phyloP scores from a whole-genome alignment of 305 asterid genomes.

The Stenogyne calaminthoides region DNA sequence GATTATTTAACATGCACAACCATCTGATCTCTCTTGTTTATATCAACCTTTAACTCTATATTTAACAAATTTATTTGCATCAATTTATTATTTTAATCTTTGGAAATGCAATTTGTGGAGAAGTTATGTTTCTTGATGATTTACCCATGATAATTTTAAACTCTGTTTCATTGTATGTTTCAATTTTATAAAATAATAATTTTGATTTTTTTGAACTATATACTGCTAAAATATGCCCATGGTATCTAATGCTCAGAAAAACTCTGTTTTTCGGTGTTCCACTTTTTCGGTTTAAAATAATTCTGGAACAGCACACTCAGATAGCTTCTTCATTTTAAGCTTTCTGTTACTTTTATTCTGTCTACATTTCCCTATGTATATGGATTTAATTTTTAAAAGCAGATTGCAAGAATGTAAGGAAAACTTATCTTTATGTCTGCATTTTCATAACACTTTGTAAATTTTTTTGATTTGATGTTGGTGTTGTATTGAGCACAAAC shows the following conservation, averaged over 20 bases:
- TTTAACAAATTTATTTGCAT: neutral
- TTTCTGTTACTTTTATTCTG: constrained; percentile 67
- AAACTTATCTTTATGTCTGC: too few species aligned
- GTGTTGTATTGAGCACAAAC: too few species aligned
- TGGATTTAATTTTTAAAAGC: too few species aligned
- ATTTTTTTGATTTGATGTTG: too few species aligned
- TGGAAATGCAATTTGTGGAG: constrained; percentile 47
- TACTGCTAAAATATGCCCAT: too few species aligned
- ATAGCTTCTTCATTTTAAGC: constrained; percentile 43
- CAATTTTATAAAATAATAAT: too few species aligned
- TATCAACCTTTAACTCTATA: constrained; percentile 15
- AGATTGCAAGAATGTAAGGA: too few species aligned
- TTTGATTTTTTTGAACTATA: too few species aligned
- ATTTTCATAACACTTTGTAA: too few species aligned
- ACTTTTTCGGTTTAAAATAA: constrained; percentile 38
- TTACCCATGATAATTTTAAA: constrained; percentile 40
- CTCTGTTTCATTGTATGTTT: constrained; percentile 36
- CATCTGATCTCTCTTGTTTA: constrained; percentile 52
- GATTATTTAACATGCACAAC: constrained; percentile 55
- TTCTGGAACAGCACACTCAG: constrained; percentile 51
- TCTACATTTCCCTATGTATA: too few species aligned
- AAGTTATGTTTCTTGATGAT: constrained; percentile 31
- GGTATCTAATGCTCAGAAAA: constrained; percentile 52
- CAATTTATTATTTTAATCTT: neutral
- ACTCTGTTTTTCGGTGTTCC: constrained; percentile 30